phyloP scores from a whole-genome alignment of 2,329 filamentous ascomycete genomes.

The Davidsoniella australis region DNA sequence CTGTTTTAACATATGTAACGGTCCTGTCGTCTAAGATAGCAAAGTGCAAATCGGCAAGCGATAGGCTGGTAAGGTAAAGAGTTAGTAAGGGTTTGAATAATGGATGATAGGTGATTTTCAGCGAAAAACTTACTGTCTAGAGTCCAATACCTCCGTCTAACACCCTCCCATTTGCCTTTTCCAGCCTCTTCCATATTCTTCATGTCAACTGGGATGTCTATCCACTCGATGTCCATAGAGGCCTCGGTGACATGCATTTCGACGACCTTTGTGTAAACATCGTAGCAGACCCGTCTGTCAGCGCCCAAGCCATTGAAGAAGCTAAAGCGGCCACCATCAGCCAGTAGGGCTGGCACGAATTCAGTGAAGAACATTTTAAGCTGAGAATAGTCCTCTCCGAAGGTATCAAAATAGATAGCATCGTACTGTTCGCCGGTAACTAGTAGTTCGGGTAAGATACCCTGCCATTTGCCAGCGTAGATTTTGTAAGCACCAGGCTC shows the following conservation, averaged over 20 bases:
- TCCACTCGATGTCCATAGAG: conserved; percentile 79
- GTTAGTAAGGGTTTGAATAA: conserved; percentile 16
- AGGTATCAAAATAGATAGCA: conserved; percentile 94
- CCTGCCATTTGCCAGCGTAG: conserved; percentile 62
- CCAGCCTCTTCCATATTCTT: conserved; percentile 45
- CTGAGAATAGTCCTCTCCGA: conserved; percentile 81
- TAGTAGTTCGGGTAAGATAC: conserved; percentile 52
- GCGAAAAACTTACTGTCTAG: conserved; percentile 42
- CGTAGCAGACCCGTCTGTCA: conserved; percentile 82
- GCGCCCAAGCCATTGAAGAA: conserved; percentile 88
- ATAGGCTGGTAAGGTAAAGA: conserved; percentile 34
- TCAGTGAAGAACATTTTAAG: conserved; percentile 79
- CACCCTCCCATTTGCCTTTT: conserved; percentile 70
- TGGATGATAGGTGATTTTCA: background rate
- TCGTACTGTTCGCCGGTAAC: conserved; percentile 57
- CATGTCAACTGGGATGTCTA: conserved; percentile 56
- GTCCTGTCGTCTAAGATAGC: conserved; percentile 32
- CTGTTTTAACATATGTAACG: too few relatives aligned
- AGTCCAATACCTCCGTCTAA: conserved; percentile 79
- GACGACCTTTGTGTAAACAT: conserved; percentile 83
- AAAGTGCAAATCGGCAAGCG: conserved; percentile 59
- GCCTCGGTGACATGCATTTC: conserved; percentile 84
- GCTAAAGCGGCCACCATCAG: conserved; percentile 56
- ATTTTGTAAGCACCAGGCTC: conserved; percentile 55
- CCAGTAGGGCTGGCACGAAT: conserved; percentile 63